A percentile compares a stretch with the other conserved stretches of the same genome.
phyloP scores from a whole-genome alignment of 257 asterid species.

The Ophiorrhiza pumila region DNA sequence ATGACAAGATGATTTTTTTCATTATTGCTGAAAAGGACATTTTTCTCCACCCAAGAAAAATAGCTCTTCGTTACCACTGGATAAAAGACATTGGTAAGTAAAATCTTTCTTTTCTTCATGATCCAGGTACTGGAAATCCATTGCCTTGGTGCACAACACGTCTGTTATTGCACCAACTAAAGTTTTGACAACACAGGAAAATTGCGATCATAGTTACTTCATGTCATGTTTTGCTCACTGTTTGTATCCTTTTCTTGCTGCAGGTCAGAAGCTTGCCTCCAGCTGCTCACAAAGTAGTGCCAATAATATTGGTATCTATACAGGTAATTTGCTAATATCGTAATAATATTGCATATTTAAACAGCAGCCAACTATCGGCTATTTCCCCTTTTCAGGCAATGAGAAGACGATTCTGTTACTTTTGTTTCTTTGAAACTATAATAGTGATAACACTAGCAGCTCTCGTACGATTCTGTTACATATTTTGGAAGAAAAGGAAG shows the following conservation, averaged over 20 bases:
- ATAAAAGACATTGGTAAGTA: neutral
- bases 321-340: slow-evolving; percentile 37
- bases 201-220: neutral
- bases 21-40: neutral
- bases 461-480: slow-evolving; percentile 50
- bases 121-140: slow-evolving; percentile 63
- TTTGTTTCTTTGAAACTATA: slow-evolving; percentile 62
- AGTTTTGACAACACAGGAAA: slow-evolving; percentile 2
- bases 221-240: neutral
- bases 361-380: neutral
- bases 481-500: slow-evolving; percentile 85
- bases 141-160: slow-evolving; percentile 64
- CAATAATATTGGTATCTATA: slow-evolving; percentile 41
- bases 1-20: neutral
- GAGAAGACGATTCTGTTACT: slow-evolving; percentile 56
- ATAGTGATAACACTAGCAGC: slow-evolving; percentile 55
- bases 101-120: slow-evolving; percentile 14
- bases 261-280: slow-evolving; percentile 73
- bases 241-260: slow-evolving; percentile 16
- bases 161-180: slow-evolving; percentile 25
- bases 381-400: slow-evolving; percentile 46
- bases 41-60: neutral
- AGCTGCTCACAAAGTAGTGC: slow-evolving; percentile 67
- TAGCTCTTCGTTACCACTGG: neutral
- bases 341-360: neutral